Percentiles rank a stretch among this genome's conserved stretches.
These are phyloP conservation scores for Mortierella sp. DNA, from an alignment of 371 early-diverging fungal genomes.

Conservation along the genomic window DNA sequence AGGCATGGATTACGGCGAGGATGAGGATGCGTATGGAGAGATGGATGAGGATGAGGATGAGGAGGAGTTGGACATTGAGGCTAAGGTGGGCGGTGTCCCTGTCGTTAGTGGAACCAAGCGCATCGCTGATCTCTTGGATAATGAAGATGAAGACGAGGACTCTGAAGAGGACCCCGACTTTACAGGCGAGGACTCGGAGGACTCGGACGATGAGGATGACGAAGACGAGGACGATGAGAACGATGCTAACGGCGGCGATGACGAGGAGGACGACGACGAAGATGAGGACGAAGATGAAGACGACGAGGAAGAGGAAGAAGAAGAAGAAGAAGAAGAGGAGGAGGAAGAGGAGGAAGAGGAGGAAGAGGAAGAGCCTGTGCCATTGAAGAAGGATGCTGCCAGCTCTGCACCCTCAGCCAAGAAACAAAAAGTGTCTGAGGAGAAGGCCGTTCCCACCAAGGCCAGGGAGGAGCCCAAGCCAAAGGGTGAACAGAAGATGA, in stretches of 20 bases:
- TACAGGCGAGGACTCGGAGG: slow-evolving; percentile 18
- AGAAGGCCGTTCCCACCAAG: slow-evolving; percentile 21
- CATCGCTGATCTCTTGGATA: slow-evolving; percentile 16
- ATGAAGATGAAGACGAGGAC: slow-evolving; percentile 42
- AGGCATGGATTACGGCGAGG: slow-evolving; percentile 15
- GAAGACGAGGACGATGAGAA: slow-evolving; percentile 19
- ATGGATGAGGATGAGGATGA: slow-evolving; percentile 58
- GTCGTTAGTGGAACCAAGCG: slow-evolving; percentile 49
- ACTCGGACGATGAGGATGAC: slow-evolving; percentile 17
- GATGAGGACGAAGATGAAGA: slow-evolving; percentile 20
- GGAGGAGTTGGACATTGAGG: slow-evolving; percentile 60
- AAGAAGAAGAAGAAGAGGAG: slow-evolving; percentile 4
- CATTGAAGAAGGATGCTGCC: slow-evolving; percentile 40
- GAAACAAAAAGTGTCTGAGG: slow-evolving; percentile 31
- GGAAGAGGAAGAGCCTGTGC: slow-evolving; percentile 47
- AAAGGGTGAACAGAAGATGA: slow-evolving; percentile 22
- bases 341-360: slow-evolving; percentile 35
- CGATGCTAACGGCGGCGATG: slow-evolving; percentile 6
- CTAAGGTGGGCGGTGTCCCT: slow-evolving; percentile 42
- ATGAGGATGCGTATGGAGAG: slow-evolving; percentile 34
- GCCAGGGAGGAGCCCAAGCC: slow-evolving; percentile 23
- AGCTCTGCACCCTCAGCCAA: slow-evolving; percentile 47
- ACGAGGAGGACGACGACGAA: slow-evolving; percentile 14
- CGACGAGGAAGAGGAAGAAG: slow-evolving; percentile 42
- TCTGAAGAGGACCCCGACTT: slow-evolving; percentile 16